Evolutionary conservation across 768 basidiomycete species (phyloP), one percentile per base, ranked within the genome.

Genomic region (Xerocomellus amylosporus): DNA sequence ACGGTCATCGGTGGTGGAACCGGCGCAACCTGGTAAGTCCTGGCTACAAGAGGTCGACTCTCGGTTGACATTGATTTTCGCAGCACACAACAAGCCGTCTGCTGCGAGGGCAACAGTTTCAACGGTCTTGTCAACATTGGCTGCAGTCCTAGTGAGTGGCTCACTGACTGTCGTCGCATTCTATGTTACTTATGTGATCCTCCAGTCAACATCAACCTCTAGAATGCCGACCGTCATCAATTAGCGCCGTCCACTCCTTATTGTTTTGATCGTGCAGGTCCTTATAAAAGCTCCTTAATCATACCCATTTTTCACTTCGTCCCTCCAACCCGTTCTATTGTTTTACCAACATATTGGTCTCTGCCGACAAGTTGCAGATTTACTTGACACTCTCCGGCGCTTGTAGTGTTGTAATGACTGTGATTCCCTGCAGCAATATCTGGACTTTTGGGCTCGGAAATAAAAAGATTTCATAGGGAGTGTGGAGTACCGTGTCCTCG

Each of bases 91-190:
- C 53, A 76, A 40, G 59, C 74, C 1, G 78, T 77, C 1, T 80
- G 79, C 59, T 80, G 79, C 55, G 33, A 61, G 0, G 53, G 72
- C 55, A 70, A 74, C 53, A 37, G 50, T 1, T 73, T 65, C 61
- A 52, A 53, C 14, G 76, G 77, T 3, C 15, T 79, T 12, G 50
- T 80, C 53, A 66, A 63, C 44, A 53, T 77, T 49, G 75, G 65
- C n/a, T 80, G 79, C 59, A 58, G 62, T 13, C 71, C 74, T 13
- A 67, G 79, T 67, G 65, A 62, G 58, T 70, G 36, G 5, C 2
- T 15, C 4, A 36, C 0, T 1, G 19, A 17, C 1, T 30, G 0
- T 28, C 2, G 15, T 44, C 12, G 1, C 20, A n/a, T 19, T 2
- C 0, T 1, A 13, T 37, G 9, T 62, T 46, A 28, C 40, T 67